A percentile compares a stretch with the other conserved stretches of the same genome.
Conservation (phyloP, 129 eudicot genomes). For the Chrysanthemum lavandulifolium region DNA sequence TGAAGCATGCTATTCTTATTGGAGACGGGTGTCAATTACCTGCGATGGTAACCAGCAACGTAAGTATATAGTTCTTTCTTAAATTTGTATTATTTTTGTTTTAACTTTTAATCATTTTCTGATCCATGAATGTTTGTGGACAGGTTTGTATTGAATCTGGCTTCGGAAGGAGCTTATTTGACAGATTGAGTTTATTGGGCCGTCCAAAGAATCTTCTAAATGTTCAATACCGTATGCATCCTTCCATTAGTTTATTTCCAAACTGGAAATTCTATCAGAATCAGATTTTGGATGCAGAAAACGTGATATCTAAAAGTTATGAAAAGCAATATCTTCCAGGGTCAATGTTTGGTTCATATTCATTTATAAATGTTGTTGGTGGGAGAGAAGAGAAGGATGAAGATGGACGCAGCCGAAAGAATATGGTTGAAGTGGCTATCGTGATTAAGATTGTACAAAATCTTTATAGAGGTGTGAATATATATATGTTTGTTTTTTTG, state of each 20-base stretch:
- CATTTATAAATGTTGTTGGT: constrained; percentile 50
- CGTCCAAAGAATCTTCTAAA: constrained; percentile 43
- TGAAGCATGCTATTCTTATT: constrained; percentile 46
- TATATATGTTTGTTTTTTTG: not conserved
- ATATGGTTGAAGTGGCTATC: constrained; percentile 66
- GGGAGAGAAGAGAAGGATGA: constrained; percentile 65
- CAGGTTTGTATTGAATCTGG: constrained; percentile 41
- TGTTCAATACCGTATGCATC: constrained; percentile 54
- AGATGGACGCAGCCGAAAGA: constrained; percentile 43
- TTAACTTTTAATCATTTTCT: not conserved
- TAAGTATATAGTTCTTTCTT: constrained; percentile 17
- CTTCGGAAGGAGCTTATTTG: constrained; percentile 51
- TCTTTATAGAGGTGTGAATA: constrained; percentile 45
- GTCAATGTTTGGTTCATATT: constrained; percentile 48
- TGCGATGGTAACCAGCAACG: constrained; percentile 44
- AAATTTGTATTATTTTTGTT: not conserved
- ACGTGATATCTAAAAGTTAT: constrained; percentile 31
- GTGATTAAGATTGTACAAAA: constrained; percentile 48
- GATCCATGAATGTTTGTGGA: not conserved
- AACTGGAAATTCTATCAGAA: constrained; percentile 36
- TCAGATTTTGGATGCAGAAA: constrained; percentile 39
- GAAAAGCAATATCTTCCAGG: constrained; percentile 38
- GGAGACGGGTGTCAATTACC: constrained; percentile 56
- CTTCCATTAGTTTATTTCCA: constrained; percentile 49
- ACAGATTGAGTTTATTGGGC: constrained; percentile 40